phyloP scores from a whole-genome alignment of 1,284 basidiomycete species.

The Rhizoctonia solani region DNA sequence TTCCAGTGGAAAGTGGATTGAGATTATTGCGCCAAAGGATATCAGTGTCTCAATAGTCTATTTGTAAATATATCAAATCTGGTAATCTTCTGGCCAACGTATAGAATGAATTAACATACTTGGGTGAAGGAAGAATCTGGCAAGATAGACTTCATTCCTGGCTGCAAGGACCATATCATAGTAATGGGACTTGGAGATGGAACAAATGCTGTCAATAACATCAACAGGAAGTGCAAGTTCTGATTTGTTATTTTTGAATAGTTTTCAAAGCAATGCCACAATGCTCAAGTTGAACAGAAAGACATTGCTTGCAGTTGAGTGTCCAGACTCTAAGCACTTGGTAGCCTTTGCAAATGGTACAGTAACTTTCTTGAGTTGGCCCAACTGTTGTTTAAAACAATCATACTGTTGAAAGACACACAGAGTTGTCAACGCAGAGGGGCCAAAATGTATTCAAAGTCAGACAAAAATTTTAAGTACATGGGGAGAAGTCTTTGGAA shows the following conservation, averaged over 20 bases:
- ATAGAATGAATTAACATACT: neutral
- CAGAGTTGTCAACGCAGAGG: too few relatives aligned
- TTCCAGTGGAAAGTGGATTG: neutral
- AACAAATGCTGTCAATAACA: neutral
- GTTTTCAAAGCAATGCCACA: constrained; percentile 7
- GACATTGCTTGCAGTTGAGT: constrained; percentile 30
- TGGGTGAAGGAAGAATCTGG: constrained; percentile 31
- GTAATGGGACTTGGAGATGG: constrained; percentile 8
- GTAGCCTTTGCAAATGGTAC: constrained; percentile 31
- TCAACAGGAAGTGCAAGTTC: constrained; percentile 8
- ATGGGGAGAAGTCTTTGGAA: too few relatives aligned
- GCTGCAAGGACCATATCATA: constrained; percentile 29
- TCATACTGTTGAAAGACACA: too few relatives aligned
- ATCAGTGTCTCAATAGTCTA: neutral
- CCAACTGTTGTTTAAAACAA: neutral
- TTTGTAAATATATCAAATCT: neutral
- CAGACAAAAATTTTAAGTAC: too few relatives aligned
- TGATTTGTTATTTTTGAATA: constrained; percentile 16
- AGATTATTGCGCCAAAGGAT: neutral
- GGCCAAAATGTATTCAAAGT: too few relatives aligned
- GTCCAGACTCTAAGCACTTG: constrained; percentile 32
- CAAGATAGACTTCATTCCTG: constrained; percentile 20
- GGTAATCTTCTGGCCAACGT: neutral
- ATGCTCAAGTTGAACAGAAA: constrained; percentile 30
- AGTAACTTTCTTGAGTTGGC: constrained; percentile 11